These are phyloP conservation scores for Monosporozyma yasuniensis DNA, from an alignment of 805 yeast genomes.

Conservation along the genomic window DNA sequence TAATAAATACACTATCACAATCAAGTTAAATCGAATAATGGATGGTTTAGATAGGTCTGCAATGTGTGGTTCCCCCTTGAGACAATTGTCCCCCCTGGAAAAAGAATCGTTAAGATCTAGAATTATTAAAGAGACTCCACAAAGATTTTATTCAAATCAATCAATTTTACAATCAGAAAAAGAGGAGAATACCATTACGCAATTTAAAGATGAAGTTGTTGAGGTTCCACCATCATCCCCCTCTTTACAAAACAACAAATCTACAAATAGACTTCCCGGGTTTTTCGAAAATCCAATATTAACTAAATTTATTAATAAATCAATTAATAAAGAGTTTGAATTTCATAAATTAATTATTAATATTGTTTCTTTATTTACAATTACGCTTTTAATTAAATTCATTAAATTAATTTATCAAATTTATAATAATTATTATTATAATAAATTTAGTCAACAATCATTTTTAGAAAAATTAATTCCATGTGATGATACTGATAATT, in stretches of 20 bases:
- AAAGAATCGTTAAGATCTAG: slow-evolving; percentile 10
- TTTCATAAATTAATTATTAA: slow-evolving; percentile 30
- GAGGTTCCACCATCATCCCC: too few species aligned
- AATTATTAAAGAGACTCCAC: slow-evolving; percentile 22
- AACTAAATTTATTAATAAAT: slow-evolving; percentile 25
- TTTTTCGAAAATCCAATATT: slow-evolving; percentile 27
- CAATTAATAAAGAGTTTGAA: slow-evolving; percentile 36
- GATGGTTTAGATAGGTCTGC: neutral
- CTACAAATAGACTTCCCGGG: too few species aligned
- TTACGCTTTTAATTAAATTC: slow-evolving; percentile 23
- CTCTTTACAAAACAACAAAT: too few species aligned
- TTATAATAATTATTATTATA: neutral
- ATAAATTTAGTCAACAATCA: neutral
- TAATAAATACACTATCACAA: too few species aligned
- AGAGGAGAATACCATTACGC: too few species aligned
- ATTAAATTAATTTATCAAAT: slow-evolving; percentile 4
- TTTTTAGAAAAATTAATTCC: neutral
- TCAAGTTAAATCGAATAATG: too few species aligned
- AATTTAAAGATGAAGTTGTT: neutral
- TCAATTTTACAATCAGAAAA: neutral
- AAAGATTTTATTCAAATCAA: slow-evolving; percentile 18
- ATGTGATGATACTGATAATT: neutral
- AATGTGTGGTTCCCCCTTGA: neutral
- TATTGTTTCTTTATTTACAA: slow-evolving; percentile 24
- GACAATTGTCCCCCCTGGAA: neutral